These are phyloP conservation scores for Sarocladium oryzae DNA, from an alignment of 2,329 filamentous ascomycete species.

Conservation along the genomic window DNA sequence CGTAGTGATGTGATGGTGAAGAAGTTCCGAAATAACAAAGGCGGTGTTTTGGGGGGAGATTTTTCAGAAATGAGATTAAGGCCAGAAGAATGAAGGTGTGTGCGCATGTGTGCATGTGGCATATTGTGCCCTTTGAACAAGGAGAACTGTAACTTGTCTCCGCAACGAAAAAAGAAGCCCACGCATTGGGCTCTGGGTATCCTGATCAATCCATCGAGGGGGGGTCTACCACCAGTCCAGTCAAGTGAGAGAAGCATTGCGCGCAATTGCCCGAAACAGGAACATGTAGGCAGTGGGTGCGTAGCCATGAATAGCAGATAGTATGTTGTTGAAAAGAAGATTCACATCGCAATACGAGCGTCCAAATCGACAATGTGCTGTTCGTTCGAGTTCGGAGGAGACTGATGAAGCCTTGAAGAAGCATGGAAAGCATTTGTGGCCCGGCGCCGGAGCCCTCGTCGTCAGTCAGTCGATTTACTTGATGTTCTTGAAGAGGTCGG, in stretches of 20 bases:
- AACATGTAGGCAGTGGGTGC: not conserved
- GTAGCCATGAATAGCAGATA: not conserved
- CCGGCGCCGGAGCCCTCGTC: not conserved
- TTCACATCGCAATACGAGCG: not conserved
- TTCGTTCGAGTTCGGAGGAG: not conserved
- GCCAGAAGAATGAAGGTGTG: slow-evolving; percentile 7
- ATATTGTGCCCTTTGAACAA: not conserved
- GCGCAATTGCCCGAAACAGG: not conserved
- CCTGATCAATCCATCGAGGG: slow-evolving; percentile 8
- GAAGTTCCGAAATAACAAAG: no score
- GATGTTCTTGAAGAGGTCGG: slow-evolving; percentile 54
- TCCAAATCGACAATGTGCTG: not conserved
- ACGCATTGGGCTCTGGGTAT: not conserved
- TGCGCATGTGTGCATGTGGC: not conserved
- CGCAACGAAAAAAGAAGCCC: slow-evolving; percentile 1
- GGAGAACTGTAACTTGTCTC: not conserved
- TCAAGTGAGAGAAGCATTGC: not conserved
- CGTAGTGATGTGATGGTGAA: not conserved
- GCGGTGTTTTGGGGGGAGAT: not conserved
- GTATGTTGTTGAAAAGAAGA: not conserved
- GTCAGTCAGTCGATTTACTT: slow-evolving; percentile 35
- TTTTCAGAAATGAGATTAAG: slow-evolving; percentile 1
- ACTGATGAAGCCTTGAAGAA: not conserved
- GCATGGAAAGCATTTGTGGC: not conserved
- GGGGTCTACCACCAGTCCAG: not conserved